Percentiles rank a stretch among this genome's conserved stretches.
These are phyloP conservation scores for Eutypa lata DNA, from an alignment of 2,329 filamentous ascomycete genomes.

Conservation along the genomic window DNA sequence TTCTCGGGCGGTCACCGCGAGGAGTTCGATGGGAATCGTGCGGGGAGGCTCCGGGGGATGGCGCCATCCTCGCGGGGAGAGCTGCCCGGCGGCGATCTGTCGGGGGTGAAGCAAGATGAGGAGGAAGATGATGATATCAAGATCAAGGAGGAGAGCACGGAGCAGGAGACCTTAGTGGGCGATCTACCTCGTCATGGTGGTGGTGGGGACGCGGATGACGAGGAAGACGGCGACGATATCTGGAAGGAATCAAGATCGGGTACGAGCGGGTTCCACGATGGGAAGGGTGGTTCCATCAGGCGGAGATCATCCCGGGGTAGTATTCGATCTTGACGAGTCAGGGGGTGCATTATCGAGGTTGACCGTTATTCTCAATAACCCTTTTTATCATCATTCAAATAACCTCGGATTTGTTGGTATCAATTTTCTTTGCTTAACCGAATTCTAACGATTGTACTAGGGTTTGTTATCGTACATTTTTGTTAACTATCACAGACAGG, in stretches of 20 bases:
- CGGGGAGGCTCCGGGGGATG: not conserved
- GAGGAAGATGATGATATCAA: slow-evolving; percentile 15
- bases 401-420: too few relatives aligned
- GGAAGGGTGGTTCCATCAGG: slow-evolving; percentile 11
- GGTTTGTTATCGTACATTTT: too few relatives aligned
- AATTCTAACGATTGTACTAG: too few relatives aligned
- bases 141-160: slow-evolving; percentile 20
- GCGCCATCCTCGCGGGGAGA: too few relatives aligned
- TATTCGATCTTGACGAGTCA: slow-evolving; percentile 7
- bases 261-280: slow-evolving; percentile 14
- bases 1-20: slow-evolving; percentile 19
- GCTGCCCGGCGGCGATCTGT: too few relatives aligned
- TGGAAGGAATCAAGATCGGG: slow-evolving; percentile 15
- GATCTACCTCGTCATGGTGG: slow-evolving; percentile 8
- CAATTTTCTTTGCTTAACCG: too few relatives aligned
- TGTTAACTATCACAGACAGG: too few relatives aligned
- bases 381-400: too few relatives aligned
- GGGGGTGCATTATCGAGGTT: too few relatives aligned
- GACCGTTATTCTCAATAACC: too few relatives aligned
- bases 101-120: slow-evolving; percentile 5
- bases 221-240: slow-evolving; percentile 21
- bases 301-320: slow-evolving; percentile 19
- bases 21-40: too few relatives aligned
- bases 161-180: slow-evolving; percentile 11
- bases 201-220: slow-evolving; percentile 23